phyloP scores from a whole-genome alignment of 208 protist species.

The Leishmania turanica region DNA sequence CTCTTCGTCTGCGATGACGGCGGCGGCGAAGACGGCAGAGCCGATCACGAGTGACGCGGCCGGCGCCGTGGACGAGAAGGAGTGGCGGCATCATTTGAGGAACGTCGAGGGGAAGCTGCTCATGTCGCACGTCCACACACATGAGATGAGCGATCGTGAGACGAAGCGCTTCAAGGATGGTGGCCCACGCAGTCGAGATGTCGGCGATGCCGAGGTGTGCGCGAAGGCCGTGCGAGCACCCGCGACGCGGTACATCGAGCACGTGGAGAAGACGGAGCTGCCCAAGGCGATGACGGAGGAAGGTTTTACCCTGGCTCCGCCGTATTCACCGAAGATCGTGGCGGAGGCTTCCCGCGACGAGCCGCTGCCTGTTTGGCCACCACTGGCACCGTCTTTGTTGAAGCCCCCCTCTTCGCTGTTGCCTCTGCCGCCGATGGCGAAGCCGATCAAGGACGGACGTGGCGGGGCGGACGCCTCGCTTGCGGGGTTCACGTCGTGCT shows the following conservation, averaged over 20 bases:
- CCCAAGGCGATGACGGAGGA: background rate
- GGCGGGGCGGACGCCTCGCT: background rate
- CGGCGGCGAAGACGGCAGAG: constrained; percentile 1
- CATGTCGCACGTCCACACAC: constrained; percentile 7
- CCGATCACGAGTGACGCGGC: constrained; percentile 1
- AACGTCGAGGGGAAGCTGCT: constrained; percentile 58
- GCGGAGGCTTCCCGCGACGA: background rate
- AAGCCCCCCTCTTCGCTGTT: constrained; percentile 3
- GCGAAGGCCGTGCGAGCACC: background rate
- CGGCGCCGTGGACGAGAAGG: constrained; percentile 27
- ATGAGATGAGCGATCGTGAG: background rate
- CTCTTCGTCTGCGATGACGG: background rate
- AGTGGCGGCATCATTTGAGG: constrained; percentile 48
- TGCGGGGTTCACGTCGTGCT: constrained; percentile 34
- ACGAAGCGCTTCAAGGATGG: background rate
- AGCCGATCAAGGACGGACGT: background rate
- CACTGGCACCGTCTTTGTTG: background rate
- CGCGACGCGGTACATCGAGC: background rate
- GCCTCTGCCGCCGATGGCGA: background rate
- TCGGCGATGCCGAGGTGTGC: background rate
- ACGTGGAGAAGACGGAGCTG: background rate
- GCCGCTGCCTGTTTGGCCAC: background rate
- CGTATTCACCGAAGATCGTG: background rate
- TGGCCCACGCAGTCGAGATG: background rate
- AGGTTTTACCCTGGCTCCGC: background rate